Conservation (phyloP, 768 basidiomycete species). For the Kwoniella mangroviensis region DNA sequence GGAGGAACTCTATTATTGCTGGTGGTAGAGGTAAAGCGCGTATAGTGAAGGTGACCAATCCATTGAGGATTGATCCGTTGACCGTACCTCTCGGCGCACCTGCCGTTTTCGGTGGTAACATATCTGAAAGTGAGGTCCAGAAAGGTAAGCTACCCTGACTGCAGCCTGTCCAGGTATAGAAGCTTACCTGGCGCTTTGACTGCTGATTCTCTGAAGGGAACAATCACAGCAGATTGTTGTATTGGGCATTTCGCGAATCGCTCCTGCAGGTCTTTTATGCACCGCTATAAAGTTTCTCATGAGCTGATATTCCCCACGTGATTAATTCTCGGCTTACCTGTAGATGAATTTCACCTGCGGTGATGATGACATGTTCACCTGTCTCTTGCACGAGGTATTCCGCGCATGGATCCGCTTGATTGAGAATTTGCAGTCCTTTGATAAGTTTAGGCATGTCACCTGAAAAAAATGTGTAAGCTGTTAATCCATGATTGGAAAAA, state of each 20-base stretch:
- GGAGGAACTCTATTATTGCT: constrained; percentile 74
- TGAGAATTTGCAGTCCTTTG: constrained; percentile 81
- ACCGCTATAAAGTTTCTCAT: constrained; percentile 67
- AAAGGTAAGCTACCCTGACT: neutral
- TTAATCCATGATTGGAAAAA: too few species aligned
- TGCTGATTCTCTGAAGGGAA: constrained; percentile 95
- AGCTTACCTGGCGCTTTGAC: constrained; percentile 72
- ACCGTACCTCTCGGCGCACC: constrained; percentile 78
- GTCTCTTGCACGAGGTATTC: constrained; percentile 97
- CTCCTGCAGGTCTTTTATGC: constrained; percentile 93
- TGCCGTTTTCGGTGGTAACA: constrained; percentile 77
- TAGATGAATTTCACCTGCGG: constrained; percentile 92
- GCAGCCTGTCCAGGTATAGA: too few species aligned
- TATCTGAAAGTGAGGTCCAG: constrained; percentile 65
- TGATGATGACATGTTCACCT: constrained; percentile 94
- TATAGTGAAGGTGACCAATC: constrained; percentile 78
- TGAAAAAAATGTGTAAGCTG: too few species aligned
- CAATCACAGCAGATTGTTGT: constrained; percentile 91
- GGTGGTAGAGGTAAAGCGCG: constrained; percentile 80
- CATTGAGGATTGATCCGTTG: constrained; percentile 69
- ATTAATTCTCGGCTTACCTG: constrained; percentile 67
- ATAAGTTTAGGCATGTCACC: constrained; percentile 88
- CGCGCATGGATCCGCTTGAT: constrained; percentile 94
- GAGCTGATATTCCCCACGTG: neutral
- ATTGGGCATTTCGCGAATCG: constrained; percentile 92